Evolutionary conservation across 2,329 filamentous ascomycete genomes (phyloP), one percentile per base, ranked within the genome.

Genomic region (Exophiala xenobiotica): DNA sequence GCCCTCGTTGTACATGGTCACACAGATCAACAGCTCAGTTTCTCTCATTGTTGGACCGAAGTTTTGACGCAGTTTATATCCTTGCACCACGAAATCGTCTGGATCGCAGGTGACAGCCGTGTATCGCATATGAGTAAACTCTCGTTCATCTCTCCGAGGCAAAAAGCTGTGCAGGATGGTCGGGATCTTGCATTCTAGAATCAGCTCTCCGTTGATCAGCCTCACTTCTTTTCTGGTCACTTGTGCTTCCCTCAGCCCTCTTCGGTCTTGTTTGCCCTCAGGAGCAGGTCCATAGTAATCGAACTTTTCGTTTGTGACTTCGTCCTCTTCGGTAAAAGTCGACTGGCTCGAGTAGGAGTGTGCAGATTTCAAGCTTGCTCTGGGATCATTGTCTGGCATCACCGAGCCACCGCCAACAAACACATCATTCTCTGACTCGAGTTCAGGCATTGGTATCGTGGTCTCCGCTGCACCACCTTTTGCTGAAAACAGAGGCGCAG

Each of bases 1-100:
- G 70, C 96, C 88, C 72, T 99, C 93, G 70, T 99, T 99, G 76
- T 96, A 97, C 93, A 97, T 97, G 63, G 93, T 99, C 56, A 99
- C 78, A 67, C 91, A 96, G 63, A 99, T 95, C 68, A 97, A 93
- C 6, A 99, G 75, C 70, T 99, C 93, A 0, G 92, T 97, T 70
- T 97, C 91, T 57, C 93, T 83, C 22, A 85, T 77, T 1, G 88
- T 95, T 51, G 76, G 80, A 39, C 90, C 90, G 54, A 96, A 90
- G 65, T 88, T 89, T 70, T 97, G 93, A 47, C 93, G 87, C 64
- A 99, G 74, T 66, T 95, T 93, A 75, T 96, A 99, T 1, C 91
- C 92, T 56, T 86, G 82, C 6, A 85, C 79, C 2, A 90, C 87
- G 64, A 95, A 97, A 67, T 97, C 90, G 68, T 96, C 91, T 0